Base-by-base conservation (phyloP, 441 rosid species). In the Croton setiger region DNA sequence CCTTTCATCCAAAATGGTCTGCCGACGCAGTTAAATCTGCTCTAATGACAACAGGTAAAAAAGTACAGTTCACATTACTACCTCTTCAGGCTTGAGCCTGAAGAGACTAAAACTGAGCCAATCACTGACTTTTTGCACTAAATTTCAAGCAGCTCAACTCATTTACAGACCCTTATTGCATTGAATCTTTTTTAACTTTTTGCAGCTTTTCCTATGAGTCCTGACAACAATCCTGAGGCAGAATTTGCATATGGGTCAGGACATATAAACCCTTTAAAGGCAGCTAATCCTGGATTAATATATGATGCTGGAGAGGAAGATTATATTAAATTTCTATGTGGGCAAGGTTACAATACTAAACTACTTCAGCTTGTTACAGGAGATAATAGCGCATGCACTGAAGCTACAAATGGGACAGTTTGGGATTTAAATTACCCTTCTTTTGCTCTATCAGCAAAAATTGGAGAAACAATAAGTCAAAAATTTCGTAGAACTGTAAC, bases 21-120 rank as follows among this genome's bases (percentile, higher is more conserved):
- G 95, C 98, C 56, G 79, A 96, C 63, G 95, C 96, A 39, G 81
- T 90, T 67, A 93, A 82, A 69, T 92, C 96, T 51, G 96, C 98
- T 17, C 92, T 90, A 59, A 90, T 96, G 72, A 92, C 98, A 41
- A 83, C 95, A 3, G 84, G 86, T 83, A 65, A 36, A 27, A 27
- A 10, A 13, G 9, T 21, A 12, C 10, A 7, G 14, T 49, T 49
- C 18, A 49, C 7, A 15, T 15, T 27, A 27, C 31, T 0, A 27
- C 31, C 31, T 27, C 31, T 27, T 27, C 31, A 27, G 31, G 31
- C 31, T 27, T 27, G 31, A 27, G 31, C 31, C 31, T 27, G 31
- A 27, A 27, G 31, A 27, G 31, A 27, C n/a, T n/a, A n/a, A n/a
- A n/a, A n/a, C n/a, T n/a, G n/a, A n/a, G n/a, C n/a, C n/a, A n/a